phyloP scores from a whole-genome alignment of 1,139 yeast genomes.

The Hyphopichia burtonii region DNA sequence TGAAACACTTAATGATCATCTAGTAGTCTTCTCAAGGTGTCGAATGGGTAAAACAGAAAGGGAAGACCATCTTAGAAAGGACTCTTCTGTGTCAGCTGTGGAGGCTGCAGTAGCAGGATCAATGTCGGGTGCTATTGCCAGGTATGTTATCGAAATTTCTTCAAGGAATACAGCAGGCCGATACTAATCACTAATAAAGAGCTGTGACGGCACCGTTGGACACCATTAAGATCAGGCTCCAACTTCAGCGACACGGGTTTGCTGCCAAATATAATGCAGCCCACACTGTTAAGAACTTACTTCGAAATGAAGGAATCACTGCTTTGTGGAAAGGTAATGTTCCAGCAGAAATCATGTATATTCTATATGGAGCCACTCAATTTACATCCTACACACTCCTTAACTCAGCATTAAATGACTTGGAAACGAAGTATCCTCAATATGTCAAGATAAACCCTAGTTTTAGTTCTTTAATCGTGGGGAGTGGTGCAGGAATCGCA shows the following conservation, averaged over 20 bases:
- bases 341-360: slow-evolving; percentile 85
- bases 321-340: slow-evolving; percentile 94
- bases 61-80: slow-evolving; percentile 53
- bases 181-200: slow-evolving; percentile 22
- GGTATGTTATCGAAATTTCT: slow-evolving; percentile 35
- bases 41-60: slow-evolving; percentile 8
- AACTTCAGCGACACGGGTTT: slow-evolving; percentile 36
- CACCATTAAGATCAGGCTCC: slow-evolving; percentile 82
- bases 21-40: background rate
- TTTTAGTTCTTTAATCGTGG: slow-evolving; percentile 59
- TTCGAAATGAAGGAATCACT: slow-evolving; percentile 37
- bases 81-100: slow-evolving; percentile 44
- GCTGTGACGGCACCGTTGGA: slow-evolving; percentile 87
- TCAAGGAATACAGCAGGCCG: background rate
- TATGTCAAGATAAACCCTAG: slow-evolving; percentile 31
- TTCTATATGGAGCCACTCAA: slow-evolving; percentile 82
- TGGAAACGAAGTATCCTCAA: slow-evolving; percentile 19
- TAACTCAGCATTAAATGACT: slow-evolving; percentile 38
- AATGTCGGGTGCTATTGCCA: slow-evolving; percentile 64
- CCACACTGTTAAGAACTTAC: slow-evolving; percentile 17
- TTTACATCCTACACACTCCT: slow-evolving; percentile 68
- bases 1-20: no score
- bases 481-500: slow-evolving; percentile 71
- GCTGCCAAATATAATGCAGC: slow-evolving; percentile 9
- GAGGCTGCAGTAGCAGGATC: slow-evolving; percentile 67